phyloP scores from a whole-genome alignment of 2,329 filamentous ascomycete genomes.

The Aspergillus tanneri region DNA sequence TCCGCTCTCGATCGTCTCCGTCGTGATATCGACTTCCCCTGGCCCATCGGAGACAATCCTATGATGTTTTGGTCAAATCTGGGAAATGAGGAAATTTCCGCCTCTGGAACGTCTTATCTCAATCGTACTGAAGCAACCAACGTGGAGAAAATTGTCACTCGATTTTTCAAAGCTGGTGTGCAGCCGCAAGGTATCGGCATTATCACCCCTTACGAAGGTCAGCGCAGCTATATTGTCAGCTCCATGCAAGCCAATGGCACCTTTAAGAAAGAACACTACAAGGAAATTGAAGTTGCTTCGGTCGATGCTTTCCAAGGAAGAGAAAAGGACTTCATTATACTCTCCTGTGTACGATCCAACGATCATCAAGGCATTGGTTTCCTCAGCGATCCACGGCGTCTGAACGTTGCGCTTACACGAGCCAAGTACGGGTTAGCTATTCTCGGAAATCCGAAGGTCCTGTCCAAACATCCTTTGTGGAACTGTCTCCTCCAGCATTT shows the following conservation, averaged over 20 bases:
- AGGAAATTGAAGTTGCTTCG: constrained; percentile 96
- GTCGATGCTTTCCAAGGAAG: constrained; percentile 98
- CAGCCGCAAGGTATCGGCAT: constrained; percentile 91
- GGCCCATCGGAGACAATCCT: constrained; percentile 87
- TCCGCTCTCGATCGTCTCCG: constrained; percentile 84
- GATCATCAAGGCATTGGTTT: constrained; percentile 99
- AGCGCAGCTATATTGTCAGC: constrained; percentile 95
- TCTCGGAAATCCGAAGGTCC: constrained; percentile 92
- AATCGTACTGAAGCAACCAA: constrained; percentile 97
- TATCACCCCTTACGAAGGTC: constrained; percentile 97
- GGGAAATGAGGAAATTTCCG: constrained; percentile 96
- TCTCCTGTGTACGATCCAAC: constrained; percentile 97
- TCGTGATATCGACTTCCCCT: constrained; percentile 94
- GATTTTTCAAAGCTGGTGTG: constrained; percentile 99
- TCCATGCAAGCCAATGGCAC: constrained; percentile 99
- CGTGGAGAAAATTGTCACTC: constrained; percentile 96
- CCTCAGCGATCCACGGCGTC: constrained; percentile 91
- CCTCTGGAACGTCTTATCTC: constrained; percentile 94
- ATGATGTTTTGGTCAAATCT: constrained; percentile 99
- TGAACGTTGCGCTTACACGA: constrained; percentile 95
- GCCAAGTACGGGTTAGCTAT: constrained; percentile 97
- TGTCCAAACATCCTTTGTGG: constrained; percentile 97
- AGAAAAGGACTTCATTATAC: constrained; percentile 98
- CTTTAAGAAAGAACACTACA: constrained; percentile 98
- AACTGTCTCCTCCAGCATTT: constrained; percentile 93